Percentiles rank a stretch among this genome's conserved stretches.
Evolutionary conservation across 139 green algal species (phyloP).

Genomic region (Dunaliella primolecta): DNA sequence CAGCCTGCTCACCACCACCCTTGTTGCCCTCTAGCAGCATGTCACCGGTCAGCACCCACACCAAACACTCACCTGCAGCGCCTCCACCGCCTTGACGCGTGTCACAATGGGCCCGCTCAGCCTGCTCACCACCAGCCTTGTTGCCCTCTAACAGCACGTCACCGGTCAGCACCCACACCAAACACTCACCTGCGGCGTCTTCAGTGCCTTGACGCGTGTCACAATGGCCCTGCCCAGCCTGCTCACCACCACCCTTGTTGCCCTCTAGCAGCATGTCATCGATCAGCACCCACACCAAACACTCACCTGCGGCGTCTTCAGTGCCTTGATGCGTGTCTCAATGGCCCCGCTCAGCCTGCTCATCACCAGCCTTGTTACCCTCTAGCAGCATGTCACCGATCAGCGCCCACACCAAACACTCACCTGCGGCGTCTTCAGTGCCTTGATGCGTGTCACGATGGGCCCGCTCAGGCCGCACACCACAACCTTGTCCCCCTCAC

Average conservation of each 20-base stretch:
- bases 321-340: constrained; percentile 86
- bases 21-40: constrained; percentile 81
- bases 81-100: constrained; percentile 91
- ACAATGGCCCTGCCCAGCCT: constrained; percentile 88
- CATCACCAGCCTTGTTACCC: constrained; percentile 92
- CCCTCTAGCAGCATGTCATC: constrained; percentile 87
- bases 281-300: constrained; percentile 93
- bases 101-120: constrained; percentile 89
- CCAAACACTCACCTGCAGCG: constrained; percentile 64
- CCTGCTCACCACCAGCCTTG: constrained; percentile 92
- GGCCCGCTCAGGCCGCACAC: constrained; percentile 89
- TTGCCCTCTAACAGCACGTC: constrained; percentile 83
- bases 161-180: constrained; percentile 97
- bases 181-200: constrained; percentile 63
- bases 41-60: constrained; percentile 96
- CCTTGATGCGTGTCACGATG: constrained; percentile 90
- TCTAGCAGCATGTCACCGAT: constrained; percentile 87
- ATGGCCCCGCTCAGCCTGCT: constrained; percentile 91
- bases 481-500: constrained; percentile 92
- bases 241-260: constrained; percentile 92
- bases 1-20: constrained; percentile 94
- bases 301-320: constrained; percentile 72
- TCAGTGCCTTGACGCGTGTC: constrained; percentile 89
- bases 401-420: constrained; percentile 59
- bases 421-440: constrained; percentile 87